These are phyloP conservation scores for Yamadazyma atlantica DNA, from an alignment of 1,139 yeast species.

Conservation along the genomic window DNA sequence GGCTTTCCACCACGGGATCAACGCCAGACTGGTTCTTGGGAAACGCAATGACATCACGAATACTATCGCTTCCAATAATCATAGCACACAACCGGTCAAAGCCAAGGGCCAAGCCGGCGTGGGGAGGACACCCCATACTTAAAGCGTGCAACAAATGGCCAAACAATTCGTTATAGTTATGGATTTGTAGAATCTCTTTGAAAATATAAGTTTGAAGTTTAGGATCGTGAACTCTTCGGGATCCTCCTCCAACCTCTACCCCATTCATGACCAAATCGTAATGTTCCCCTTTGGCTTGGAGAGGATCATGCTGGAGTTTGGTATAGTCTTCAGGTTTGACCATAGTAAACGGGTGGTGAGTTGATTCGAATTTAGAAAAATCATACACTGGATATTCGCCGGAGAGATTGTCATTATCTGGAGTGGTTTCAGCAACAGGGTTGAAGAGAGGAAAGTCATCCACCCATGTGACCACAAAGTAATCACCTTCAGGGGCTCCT, in stretches of 20 bases:
- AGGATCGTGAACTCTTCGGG: constrained; percentile 90
- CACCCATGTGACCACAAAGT: constrained; percentile 69
- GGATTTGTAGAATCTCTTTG: constrained; percentile 53
- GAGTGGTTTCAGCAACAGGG: constrained; percentile 50
- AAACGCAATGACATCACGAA: constrained; percentile 92
- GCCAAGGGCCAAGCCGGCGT: constrained; percentile 95
- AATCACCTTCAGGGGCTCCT: constrained; percentile 16
- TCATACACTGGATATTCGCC: constrained; percentile 66
- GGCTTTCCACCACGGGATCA: constrained; percentile 87
- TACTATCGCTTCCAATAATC: constrained; percentile 70
- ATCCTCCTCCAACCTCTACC: constrained; percentile 96
- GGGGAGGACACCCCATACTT: constrained; percentile 95
- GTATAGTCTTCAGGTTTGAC: constrained; percentile 69
- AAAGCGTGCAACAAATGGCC: constrained; percentile 85
- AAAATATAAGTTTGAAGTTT: constrained; percentile 71
- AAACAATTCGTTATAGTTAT: constrained; percentile 62
- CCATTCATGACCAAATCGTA: constrained; percentile 94
- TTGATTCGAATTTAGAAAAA: constrained; percentile 51
- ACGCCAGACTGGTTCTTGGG: constrained; percentile 90
- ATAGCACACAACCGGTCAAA: constrained; percentile 92
- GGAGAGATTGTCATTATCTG: constrained; percentile 15
- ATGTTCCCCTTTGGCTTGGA: constrained; percentile 83
- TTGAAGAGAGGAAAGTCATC: constrained; percentile 87
- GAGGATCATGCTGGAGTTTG: constrained; percentile 51
- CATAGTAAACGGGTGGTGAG: constrained; percentile 98